Evolutionary conservation across 192 early-diverging fungal species (phyloP), one percentile per base, ranked within the genome.

Genomic region (Powellomyces hirtus): DNA sequence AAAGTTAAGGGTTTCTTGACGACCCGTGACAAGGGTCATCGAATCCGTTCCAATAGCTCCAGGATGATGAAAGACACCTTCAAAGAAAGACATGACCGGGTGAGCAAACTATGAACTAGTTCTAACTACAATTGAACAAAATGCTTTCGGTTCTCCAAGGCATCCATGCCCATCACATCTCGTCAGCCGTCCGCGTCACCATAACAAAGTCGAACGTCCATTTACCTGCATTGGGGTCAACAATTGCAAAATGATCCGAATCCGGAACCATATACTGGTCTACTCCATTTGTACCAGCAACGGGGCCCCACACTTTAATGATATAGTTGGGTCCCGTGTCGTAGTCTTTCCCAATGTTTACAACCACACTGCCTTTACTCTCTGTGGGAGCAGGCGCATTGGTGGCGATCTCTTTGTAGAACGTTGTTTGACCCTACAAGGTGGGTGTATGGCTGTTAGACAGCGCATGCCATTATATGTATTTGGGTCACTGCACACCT

Each of bases 281-380:
- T 1, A 33, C 20, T 5, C 22, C 27, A 8, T 52, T 29, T 2
- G 22, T 65, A 20, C 31, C 53, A 14, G 18, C 31, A 30, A 55
- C 18, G 4, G 52, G 52, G 35, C 65, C 65, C 65, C 65, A 67
- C 14, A 67, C 52, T 36, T 57, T 67, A 14, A 67, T 20, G 5
- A 67, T 55, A 35, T 34, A 58, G 22, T 38, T 57, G 50, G 52
- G 22, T 37, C 65, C 65, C 1, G 65, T 58, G 14, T 13, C 24
- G 11, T 34, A 24, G 33, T 46, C 35, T 0, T 64, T 20, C 3
- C 4, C 26, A 30, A 64, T 13, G 14, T 55, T 51, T 42, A 64
- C 24, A 31, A 0, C n/a, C 31, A 58, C 56, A 20, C 14, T 58
- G 16, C 11, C 13, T n/a, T 30, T 30, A 33, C 18, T 30, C 0